These are phyloP conservation scores for Paspalum vaginatum DNA, from an alignment of 176 grass and related monocot genomes.

Conservation along the genomic window DNA sequence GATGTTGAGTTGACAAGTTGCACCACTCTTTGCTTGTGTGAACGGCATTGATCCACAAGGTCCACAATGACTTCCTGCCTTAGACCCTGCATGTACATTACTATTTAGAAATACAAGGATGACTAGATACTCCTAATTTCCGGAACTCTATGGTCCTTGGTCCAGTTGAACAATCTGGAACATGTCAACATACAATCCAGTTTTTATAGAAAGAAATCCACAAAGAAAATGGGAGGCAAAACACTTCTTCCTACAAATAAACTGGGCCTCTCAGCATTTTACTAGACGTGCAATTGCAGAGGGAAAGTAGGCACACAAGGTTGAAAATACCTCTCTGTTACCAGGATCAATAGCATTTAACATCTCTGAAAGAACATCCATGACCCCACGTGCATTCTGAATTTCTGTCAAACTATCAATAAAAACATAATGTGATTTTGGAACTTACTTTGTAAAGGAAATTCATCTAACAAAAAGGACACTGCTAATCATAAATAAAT, in stretches of 20 bases:
- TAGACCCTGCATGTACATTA: slow-evolving; percentile 65
- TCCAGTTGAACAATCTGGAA: slow-evolving; percentile 4
- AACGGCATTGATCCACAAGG: slow-evolving; percentile 80
- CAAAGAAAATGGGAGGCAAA: neutral
- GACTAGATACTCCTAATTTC: slow-evolving; percentile 2
- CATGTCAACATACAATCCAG: slow-evolving; percentile 22
- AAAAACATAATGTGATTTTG: slow-evolving; percentile 31
- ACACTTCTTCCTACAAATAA: slow-evolving; percentile 15
- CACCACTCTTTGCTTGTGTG: slow-evolving; percentile 80
- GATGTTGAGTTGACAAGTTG: slow-evolving; percentile 79
- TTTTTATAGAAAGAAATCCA: slow-evolving; percentile 10
- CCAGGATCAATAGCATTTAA: slow-evolving; percentile 92
- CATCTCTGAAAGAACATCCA: slow-evolving; percentile 95
- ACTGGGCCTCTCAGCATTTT: slow-evolving; percentile 24
- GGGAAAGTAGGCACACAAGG: neutral
- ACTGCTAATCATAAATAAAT: slow-evolving; percentile 27
- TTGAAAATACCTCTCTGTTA: slow-evolving; percentile 81
- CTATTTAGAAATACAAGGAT: slow-evolving; percentile 6
- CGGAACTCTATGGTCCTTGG: neutral
- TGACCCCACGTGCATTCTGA: slow-evolving; percentile 83
- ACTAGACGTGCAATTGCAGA: slow-evolving; percentile 18
- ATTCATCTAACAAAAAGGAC: slow-evolving; percentile 13
- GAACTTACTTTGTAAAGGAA: neutral
- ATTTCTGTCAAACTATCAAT: slow-evolving; percentile 70
- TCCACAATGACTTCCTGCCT: slow-evolving; percentile 84